Base-by-base conservation (phyloP, 2,329 filamentous ascomycete species). In the Neofusicoccum cordaticola region DNA sequence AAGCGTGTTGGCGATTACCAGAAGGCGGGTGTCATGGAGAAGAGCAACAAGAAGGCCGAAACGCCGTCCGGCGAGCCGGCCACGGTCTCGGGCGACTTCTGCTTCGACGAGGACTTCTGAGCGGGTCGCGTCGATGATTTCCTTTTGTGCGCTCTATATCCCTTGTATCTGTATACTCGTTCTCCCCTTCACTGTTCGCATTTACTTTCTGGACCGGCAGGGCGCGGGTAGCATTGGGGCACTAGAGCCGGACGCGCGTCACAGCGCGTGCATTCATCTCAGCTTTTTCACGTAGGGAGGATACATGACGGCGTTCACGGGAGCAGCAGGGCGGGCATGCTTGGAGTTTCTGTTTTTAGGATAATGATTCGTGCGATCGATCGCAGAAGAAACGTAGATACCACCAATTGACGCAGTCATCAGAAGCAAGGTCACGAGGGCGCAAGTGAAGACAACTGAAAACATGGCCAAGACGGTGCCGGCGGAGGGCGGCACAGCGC, bases 1-100 rank as follows among this genome's bases (percentile, higher is more conserved):
- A 99, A 99, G 91, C 92, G 95, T 73, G 95, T 99, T 65, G 95
- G 90, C 78, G 95, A 99, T 76, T 99, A 99, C 87, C 95, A 99
- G 83, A 99, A 99, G 87, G 93, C 95, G 42, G 95, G 95, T 84
- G 94, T 99, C 79, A 96, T 99, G 92, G 90, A 90, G 74, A 93
- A 91, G 82, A 91, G 89, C 72, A 93, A 93, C 84, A 90, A 90
- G 80, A 70, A 77, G 69, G 68, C 72, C 56, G 75, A 78, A 12
- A 79, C 82, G n/a, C 72, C 75, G 63, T 62, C 74, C 62, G 70
- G 79, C 68, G 82, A 78, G 77, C 5, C 82, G 68, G 82, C 78
- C 62, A 73, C 74, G 56, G 73, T 78, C 70, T 80, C 79, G 65
- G 91, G 92, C 68, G 92, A 94, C 82, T 96, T 99, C 82, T 85